Evolutionary conservation across 495 filamentous ascomycete genomes (phyloP).

Genomic region (Aspergillus wentii): DNA sequence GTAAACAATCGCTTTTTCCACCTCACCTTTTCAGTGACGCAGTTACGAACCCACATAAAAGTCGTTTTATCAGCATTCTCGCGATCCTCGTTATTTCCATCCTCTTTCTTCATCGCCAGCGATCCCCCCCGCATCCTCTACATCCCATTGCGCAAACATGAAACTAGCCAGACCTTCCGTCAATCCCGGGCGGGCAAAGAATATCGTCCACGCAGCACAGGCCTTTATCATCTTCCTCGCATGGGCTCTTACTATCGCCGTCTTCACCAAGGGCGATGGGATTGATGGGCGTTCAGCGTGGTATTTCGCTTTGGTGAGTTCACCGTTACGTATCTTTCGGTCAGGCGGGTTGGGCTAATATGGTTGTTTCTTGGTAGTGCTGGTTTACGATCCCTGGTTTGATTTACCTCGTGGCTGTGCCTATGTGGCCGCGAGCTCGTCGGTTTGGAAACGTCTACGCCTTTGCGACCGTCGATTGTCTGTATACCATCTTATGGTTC

Average conservation of each 20-base stretch:
- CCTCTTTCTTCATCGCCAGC: no score
- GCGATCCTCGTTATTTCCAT: no score
- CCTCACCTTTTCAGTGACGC: neutral
- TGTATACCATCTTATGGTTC: conserved; percentile 80
- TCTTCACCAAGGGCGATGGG: conserved; percentile 59
- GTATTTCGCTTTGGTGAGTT: conserved; percentile 73
- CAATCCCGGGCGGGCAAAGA: conserved; percentile 42
- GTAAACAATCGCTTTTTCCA: neutral
- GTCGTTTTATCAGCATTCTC: no score
- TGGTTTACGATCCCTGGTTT: conserved; percentile 79
- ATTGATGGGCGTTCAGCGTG: conserved; percentile 68
- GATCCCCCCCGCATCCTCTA: no score
- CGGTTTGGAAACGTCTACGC: conserved; percentile 79
- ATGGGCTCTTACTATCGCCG: conserved; percentile 67
- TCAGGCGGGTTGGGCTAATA: conserved; percentile 11
- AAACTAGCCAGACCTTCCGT: conserved; percentile 26
- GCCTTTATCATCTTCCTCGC: conserved; percentile 62
- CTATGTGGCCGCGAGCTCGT: conserved; percentile 75
- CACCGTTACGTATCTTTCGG: neutral
- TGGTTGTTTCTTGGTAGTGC: conserved; percentile 51
- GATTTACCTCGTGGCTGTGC: conserved; percentile 78
- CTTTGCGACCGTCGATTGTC: conserved; percentile 66
- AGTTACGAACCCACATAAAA: no score
- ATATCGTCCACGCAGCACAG: conserved; percentile 51
- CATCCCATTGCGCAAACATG: no score